Evolutionary conservation across 2,329 filamentous ascomycete species (phyloP).

Genomic region (Pleoardoris graminearum): DNA sequence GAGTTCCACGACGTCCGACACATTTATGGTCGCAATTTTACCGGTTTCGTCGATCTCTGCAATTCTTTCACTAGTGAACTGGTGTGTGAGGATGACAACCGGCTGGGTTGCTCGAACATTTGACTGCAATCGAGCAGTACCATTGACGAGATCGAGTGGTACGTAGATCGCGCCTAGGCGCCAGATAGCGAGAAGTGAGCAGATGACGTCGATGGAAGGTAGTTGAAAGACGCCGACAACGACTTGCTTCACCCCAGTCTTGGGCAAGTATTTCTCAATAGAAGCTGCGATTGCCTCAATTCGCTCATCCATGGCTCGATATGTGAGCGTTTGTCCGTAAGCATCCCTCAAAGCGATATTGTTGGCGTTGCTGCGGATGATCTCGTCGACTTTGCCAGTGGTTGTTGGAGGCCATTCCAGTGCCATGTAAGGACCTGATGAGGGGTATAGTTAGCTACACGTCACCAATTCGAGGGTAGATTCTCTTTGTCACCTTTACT

Average conservation of each 20-base stretch:
- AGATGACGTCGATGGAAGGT: conserved; percentile 38
- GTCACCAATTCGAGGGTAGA: neutral
- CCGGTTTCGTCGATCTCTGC: neutral
- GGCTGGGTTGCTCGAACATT: conserved; percentile 10
- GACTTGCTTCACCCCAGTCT: neutral
- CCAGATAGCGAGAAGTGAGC: conserved; percentile 24
- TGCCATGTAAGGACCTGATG: conserved; percentile 22
- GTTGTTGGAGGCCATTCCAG: conserved; percentile 43
- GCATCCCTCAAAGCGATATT: conserved; percentile 36
- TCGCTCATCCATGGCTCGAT: conserved; percentile 39
- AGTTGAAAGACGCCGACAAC: conserved; percentile 50
- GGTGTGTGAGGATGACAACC: conserved; percentile 9
- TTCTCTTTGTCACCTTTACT: conserved; percentile 12
- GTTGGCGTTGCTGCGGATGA: conserved; percentile 24
- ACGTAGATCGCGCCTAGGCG: conserved; percentile 16
- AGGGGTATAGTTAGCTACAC: conserved; percentile 1
- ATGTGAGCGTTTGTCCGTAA: conserved; percentile 38
- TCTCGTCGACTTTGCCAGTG: conserved; percentile 43
- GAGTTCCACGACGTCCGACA: neutral
- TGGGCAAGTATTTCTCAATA: neutral
- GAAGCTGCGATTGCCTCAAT: conserved; percentile 42
- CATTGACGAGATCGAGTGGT: conserved; percentile 18
- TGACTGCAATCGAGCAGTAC: conserved; percentile 5
- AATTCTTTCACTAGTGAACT: neutral
- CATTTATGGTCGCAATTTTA: conserved; percentile 2